Evolutionary conservation across 2,329 filamentous ascomycete species (phyloP).

Genomic region (Gremmenia infestans): DNA sequence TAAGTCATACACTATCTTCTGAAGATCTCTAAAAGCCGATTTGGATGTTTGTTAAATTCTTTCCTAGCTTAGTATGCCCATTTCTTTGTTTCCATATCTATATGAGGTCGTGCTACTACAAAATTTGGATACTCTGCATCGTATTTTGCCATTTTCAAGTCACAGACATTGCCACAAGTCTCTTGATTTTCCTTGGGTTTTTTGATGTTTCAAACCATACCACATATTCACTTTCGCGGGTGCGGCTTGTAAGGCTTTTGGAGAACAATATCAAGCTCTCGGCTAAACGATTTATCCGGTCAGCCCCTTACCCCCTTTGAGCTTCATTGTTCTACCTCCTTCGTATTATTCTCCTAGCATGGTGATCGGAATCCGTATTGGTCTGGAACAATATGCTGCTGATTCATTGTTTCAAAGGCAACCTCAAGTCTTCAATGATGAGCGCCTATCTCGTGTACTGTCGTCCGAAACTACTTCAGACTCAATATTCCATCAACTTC

Average conservation of each 20-base stretch:
- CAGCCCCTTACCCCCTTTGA: constrained; percentile 2
- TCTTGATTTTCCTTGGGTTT: not conserved
- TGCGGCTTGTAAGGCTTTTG: constrained; percentile 11
- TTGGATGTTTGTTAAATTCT: too few relatives aligned
- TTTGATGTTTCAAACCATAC: not conserved
- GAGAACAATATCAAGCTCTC: constrained; percentile 25
- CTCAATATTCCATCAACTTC: not conserved
- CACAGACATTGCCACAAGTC: not conserved
- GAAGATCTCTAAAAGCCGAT: too few relatives aligned
- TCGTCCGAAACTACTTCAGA: not conserved
- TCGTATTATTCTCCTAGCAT: constrained; percentile 12
- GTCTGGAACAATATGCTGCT: not conserved
- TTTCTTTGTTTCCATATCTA: too few relatives aligned
- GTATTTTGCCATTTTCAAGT: not conserved
- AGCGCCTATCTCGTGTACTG: not conserved
- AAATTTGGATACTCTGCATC: too few relatives aligned
- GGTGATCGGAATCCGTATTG: not conserved
- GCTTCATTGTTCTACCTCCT: constrained; percentile 6
- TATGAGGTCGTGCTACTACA: too few relatives aligned
- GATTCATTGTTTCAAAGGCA: not conserved
- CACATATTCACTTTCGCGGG: not conserved
- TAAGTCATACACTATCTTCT: too few relatives aligned
- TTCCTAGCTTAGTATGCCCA: too few relatives aligned
- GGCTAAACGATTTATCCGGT: constrained; percentile 3
- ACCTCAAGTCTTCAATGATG: not conserved